Percentiles rank a stretch among this genome's conserved stretches.
Conservation (phyloP, 768 basidiomycete species). For the Hygrophorus russula region DNA sequence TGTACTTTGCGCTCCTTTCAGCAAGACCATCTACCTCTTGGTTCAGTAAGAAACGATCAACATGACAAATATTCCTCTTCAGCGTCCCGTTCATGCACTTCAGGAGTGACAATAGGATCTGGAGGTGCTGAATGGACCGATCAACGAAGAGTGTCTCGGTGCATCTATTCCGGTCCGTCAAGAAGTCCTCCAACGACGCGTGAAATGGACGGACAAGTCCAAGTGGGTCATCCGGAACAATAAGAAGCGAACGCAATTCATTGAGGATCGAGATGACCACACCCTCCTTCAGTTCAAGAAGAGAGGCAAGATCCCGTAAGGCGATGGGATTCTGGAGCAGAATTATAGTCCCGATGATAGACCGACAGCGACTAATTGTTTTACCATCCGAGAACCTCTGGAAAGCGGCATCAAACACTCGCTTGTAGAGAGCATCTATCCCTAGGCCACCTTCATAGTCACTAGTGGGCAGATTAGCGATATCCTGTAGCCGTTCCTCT, state of each 20-base stretch:
- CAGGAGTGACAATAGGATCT: neutral
- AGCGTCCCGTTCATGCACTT: slow-evolving; percentile 4
- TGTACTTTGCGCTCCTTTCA: neutral
- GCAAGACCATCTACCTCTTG: slow-evolving; percentile 1
- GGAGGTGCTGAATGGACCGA: slow-evolving; percentile 3
- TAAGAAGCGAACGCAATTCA: slow-evolving; percentile 6
- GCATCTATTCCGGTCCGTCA: slow-evolving; percentile 19
- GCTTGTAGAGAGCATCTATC: slow-evolving; percentile 9
- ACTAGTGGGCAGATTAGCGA: slow-evolving; percentile 8
- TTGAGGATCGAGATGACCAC: slow-evolving; percentile 1
- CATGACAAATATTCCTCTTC: slow-evolving; percentile 1
- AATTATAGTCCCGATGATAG: slow-evolving; percentile 3
- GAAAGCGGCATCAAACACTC: slow-evolving; percentile 6
- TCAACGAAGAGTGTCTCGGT: slow-evolving; percentile 16
- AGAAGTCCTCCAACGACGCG: slow-evolving; percentile 22
- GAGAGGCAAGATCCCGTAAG: neutral
- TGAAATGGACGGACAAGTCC: slow-evolving; percentile 16
- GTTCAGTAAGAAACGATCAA: slow-evolving; percentile 1
- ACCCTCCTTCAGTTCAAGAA: slow-evolving; percentile 3
- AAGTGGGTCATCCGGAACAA: slow-evolving; percentile 8
- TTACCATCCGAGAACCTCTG: neutral
- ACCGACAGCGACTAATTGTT: slow-evolving; percentile 2
- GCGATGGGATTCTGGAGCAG: slow-evolving; percentile 1
- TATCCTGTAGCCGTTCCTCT: slow-evolving; percentile 7
- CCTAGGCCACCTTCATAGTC: slow-evolving; percentile 12